phyloP scores from a whole-genome alignment of 306 rosid species.

The Trifolium fragiferum region DNA sequence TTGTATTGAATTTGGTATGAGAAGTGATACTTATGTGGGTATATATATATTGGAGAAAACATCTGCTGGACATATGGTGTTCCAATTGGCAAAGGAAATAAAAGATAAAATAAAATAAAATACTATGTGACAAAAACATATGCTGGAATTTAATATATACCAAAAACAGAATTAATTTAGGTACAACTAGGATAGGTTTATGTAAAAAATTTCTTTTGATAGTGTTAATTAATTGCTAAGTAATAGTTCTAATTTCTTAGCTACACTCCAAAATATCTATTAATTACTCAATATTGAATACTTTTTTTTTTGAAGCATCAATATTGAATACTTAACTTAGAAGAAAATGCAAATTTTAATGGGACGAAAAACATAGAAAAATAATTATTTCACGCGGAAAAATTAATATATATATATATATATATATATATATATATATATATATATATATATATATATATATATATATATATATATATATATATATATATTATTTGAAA shows the following conservation, averaged over 20 bases:
- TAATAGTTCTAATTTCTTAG: background rate
- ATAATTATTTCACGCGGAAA: background rate
- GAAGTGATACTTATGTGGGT: slow-evolving; percentile 13
- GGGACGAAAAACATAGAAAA: too few species aligned
- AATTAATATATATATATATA: too few species aligned
- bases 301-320: background rate
- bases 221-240: background rate
- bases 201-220: background rate
- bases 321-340: background rate
- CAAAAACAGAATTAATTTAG: background rate
- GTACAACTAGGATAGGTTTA: slow-evolving; percentile 18
- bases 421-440: too few species aligned
- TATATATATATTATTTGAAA: too few species aligned
- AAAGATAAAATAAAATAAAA: too few species aligned
- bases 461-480: too few species aligned
- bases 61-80: slow-evolving; percentile 14
- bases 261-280: background rate
- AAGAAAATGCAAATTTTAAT: background rate
- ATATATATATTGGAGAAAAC: slow-evolving; percentile 31
- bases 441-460: too few species aligned
- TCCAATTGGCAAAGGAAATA: slow-evolving; percentile 22
- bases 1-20: slow-evolving; percentile 21
- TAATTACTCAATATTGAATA: too few species aligned
- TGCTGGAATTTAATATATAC: slow-evolving; percentile 1
- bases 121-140: background rate